Base-by-base conservation (phyloP, 202 grass and related monocot species). In the Hordeum pubiflorum region DNA sequence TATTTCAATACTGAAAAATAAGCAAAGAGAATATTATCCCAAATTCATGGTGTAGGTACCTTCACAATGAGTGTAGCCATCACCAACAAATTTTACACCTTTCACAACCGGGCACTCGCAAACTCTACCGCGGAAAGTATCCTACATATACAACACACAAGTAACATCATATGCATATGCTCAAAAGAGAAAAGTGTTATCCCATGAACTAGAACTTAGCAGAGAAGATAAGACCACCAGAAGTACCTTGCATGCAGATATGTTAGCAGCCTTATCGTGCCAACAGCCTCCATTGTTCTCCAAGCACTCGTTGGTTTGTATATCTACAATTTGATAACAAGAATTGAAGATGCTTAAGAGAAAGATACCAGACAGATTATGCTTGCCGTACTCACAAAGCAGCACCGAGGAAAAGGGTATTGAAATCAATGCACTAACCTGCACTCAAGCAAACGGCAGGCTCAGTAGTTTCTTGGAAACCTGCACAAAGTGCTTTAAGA, bases 281-380 rank as follows among this genome's bases (percentile, higher is more conserved):
- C 95, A 97, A 77, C 92, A 97, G 77, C 89, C 95, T 66, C 95
- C 95, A 78, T 97, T 93, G 70, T 97, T 97, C 43, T 97, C 95
- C 59, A 94, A 75, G 34, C 92, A 97, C 86, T 94, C 95, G n/a
- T 97, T 94, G 59, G 95, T 97, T 90, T 97, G 85, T 91, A 97
- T 91, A 37, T 83, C 95, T 97, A 63, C 14, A 74, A 20, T 58
- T 73, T 3, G 43, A 74, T 12, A 78, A 58, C 8, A 77, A n/a
- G 41, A 82, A 68, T 27, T 9, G 23, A 34, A 36, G 50, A 76
- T 39, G 31, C 17, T 82, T 66, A 29, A 80, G 10, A 78, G 66
- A 11, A 82, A 41, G 22, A n/a, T 46, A 77, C 36, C 1, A 62
- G 23, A 22, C 38, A 82, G 50, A 14, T 34, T 57, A 59, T 31